phyloP scores from a whole-genome alignment of 768 basidiomycete species.

The Strobilomyces dryophilus region DNA sequence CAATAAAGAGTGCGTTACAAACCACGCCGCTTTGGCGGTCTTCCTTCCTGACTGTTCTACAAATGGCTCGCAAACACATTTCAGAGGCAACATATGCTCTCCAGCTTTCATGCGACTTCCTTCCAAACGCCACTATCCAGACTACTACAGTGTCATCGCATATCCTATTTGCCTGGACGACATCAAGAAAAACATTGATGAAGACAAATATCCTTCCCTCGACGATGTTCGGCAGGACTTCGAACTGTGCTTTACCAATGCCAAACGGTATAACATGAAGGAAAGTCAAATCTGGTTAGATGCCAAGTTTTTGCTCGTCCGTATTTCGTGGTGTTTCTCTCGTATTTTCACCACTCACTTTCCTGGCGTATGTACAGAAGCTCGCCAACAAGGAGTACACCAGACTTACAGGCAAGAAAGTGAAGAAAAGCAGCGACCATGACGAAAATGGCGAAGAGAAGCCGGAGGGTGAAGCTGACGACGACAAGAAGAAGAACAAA shows the following conservation, averaged over 20 bases:
- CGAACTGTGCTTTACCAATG: conserved; percentile 76
- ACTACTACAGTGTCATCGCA: conserved; percentile 81
- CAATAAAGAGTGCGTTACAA: conserved; percentile 81
- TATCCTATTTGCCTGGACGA: conserved; percentile 85
- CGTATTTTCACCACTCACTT: conserved; percentile 1
- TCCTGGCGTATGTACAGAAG: conserved; percentile 36
- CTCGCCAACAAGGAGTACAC: conserved; percentile 43
- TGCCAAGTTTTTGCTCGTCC: conserved; percentile 76
- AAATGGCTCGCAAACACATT: conserved; percentile 27
- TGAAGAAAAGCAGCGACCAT: conserved; percentile 35
- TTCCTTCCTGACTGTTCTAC: conserved; percentile 39
- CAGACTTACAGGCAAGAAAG: conserved; percentile 40
- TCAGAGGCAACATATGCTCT: conserved; percentile 62
- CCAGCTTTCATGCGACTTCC: conserved; percentile 66
- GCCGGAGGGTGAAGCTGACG: conserved; percentile 39
- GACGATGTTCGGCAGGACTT: conserved; percentile 68
- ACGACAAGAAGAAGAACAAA: conserved; percentile 49
- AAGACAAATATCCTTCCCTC: conserved; percentile 54
- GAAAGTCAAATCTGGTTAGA: conserved; percentile 77
- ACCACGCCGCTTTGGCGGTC: conserved; percentile 37
- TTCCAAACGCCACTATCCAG: conserved; percentile 70
- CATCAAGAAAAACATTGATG: conserved; percentile 75
- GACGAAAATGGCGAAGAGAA: conserved; percentile 40
- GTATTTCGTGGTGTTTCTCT: conserved; percentile 23
- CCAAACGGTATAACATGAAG: conserved; percentile 77